A percentile compares a stretch with the other conserved stretches of the same genome.
Conservation (phyloP, 2,329 filamentous ascomycete species). For the Chaetothyriales sp. region DNA sequence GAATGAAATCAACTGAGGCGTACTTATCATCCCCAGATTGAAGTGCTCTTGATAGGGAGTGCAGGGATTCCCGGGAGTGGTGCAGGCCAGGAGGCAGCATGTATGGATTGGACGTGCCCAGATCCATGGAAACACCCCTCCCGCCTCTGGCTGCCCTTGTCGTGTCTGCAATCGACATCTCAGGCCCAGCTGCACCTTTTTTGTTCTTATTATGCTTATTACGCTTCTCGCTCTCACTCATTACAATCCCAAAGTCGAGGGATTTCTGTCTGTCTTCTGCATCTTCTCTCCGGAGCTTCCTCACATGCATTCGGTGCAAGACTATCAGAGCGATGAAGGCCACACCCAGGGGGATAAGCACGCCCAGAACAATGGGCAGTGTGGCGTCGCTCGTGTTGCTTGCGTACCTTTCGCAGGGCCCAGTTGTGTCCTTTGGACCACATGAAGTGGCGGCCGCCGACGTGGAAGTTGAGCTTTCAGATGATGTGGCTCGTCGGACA, state of each 20-base stretch:
- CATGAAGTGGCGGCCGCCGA: constrained; percentile 4
- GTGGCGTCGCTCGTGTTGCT: constrained; percentile 34
- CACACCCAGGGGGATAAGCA: constrained; percentile 58
- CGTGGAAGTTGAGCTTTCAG: constrained; percentile 4
- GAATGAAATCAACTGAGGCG: constrained; percentile 44
- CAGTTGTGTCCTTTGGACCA: constrained; percentile 8
- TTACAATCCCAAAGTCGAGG: constrained; percentile 67
- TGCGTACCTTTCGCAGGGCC: constrained; percentile 7
- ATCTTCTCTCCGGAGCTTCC: constrained; percentile 62
- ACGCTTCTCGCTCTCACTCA: constrained; percentile 31
- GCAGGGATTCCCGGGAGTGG: constrained; percentile 68
- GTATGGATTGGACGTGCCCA: constrained; percentile 72
- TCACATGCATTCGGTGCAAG: constrained; percentile 64
- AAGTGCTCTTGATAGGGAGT: constrained; percentile 66
- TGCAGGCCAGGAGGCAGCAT: constrained; percentile 74
- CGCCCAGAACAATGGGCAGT: constrained; percentile 52
- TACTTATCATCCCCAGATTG: constrained; percentile 73
- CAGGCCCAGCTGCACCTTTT: constrained; percentile 7
- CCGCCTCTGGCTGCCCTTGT: constrained; percentile 25
- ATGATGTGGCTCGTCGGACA: constrained; percentile 2
- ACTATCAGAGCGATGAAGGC: constrained; percentile 54
- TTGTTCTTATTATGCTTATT: constrained; percentile 30
- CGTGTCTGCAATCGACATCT: constrained; percentile 44
- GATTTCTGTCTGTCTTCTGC: constrained; percentile 74
- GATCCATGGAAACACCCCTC: constrained; percentile 43